A percentile compares a stretch with the other conserved stretches of the same genome.
Conservation (phyloP, 2,329 filamentous ascomycete species). For the Parasarocladium wereldwijsianum region DNA sequence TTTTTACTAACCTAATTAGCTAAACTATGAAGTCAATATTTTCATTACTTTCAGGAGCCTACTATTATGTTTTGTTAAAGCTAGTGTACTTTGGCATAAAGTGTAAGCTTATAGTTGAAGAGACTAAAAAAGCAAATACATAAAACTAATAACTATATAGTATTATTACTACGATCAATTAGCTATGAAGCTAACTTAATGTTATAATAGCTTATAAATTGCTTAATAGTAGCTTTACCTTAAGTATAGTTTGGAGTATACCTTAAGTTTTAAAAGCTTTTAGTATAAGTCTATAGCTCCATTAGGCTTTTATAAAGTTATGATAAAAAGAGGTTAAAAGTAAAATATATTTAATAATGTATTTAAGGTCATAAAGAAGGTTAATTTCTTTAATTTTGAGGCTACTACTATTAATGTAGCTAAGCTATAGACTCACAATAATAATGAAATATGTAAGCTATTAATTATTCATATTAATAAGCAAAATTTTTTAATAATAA, state of each 20-base stretch:
- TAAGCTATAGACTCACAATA: conserved; percentile 4
- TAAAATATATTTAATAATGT: neutral
- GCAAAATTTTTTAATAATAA: conserved; percentile 9
- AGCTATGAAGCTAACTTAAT: neutral
- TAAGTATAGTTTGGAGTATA: neutral
- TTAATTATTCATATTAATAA: too few species aligned
- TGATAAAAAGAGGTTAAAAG: neutral
- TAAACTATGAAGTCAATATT: too few species aligned
- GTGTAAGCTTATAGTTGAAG: too few species aligned
- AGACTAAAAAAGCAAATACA: conserved; percentile 1
- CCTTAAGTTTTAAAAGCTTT: neutral
- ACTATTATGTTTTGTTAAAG: neutral
- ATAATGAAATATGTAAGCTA: too few species aligned
- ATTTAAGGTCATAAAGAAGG: neutral
- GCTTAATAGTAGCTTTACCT: neutral
- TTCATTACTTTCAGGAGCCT: too few species aligned
- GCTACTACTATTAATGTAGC: neutral
- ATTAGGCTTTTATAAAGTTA: neutral
- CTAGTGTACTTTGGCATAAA: neutral
- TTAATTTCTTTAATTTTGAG: too few species aligned
- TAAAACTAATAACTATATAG: neutral
- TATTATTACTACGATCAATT: neutral
- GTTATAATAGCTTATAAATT: neutral
- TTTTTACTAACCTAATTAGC: too few species aligned
- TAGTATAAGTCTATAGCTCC: neutral